Evolutionary conservation across 2,329 filamentous ascomycete genomes (phyloP), one percentile per base, ranked within the genome.

Genomic region (Trichoderma simmonsii): DNA sequence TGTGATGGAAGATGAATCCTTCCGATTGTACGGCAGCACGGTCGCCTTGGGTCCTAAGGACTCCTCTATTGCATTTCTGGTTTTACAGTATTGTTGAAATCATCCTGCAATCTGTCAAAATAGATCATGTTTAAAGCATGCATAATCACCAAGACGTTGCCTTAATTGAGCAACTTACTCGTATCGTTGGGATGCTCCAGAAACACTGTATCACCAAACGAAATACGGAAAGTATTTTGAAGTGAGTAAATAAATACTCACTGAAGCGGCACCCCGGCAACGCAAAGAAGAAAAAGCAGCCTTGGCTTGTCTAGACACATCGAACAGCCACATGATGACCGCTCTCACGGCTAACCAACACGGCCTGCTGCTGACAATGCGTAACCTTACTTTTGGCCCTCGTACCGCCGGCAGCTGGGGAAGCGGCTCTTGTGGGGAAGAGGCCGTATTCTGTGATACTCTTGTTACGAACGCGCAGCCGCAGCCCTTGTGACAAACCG

Each of bases 301-400:
- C 48, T 24, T 60, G 57, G 6, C 12, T 34, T 21, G 18, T 34
- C 57, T 15, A 1, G 30, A 60, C 30, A 34, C 24, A 14, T 1
- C 8, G n/a, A 30, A 11, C 56, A 68, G 54, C 65, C 65, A 57
- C 34, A 56, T 48, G 36, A 54, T 21, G 56, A 28, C 14, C 6
- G 34, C 56, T 60, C 26, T 43, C 26, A 69, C 56, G 65, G 65
- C 56, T 69, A 61, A 36, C 67, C 43, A 70, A 61, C 24, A 59
- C 73, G 73, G 73, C 63, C 71, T 66, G 69, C 63, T 75, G 73
- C 67, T 73, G 71, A 65, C 71, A 59, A 57, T 68, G 74, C 73
- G 73, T 71, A 54, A 73, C 71, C 63, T 34, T 57, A 15, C 39
- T 6, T 51, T 56, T 51, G 65, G 67, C 24, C 64, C 21, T 32